phyloP scores from a whole-genome alignment of 768 basidiomycete species.

The Rhizopogon rudus region DNA sequence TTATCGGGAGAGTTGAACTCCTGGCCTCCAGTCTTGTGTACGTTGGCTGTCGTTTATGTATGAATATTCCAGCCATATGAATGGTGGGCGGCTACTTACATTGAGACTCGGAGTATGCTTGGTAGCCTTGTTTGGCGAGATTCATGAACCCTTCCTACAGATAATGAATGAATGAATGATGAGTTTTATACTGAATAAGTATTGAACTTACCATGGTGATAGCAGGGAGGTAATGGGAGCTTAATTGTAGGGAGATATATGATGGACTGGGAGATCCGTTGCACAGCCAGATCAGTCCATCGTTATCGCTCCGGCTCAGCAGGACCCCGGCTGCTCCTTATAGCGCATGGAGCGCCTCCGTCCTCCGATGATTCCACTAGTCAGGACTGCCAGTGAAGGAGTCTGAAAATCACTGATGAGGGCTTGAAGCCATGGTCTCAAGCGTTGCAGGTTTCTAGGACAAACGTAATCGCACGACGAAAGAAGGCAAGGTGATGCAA shows the following conservation, averaged over 20 bases:
- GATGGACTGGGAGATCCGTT: constrained; percentile 1
- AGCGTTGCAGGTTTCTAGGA: too few species aligned
- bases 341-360: too few species aligned
- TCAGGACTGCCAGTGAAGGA: too few species aligned
- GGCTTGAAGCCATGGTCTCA: too few species aligned
- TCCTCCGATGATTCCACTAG: too few species aligned
- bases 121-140: constrained; percentile 63
- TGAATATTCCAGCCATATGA: constrained; percentile 9
- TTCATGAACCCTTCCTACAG: constrained; percentile 61
- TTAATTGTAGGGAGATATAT: not conserved
- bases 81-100: not conserved
- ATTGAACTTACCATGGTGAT: constrained; percentile 18
- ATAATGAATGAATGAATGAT: not conserved
- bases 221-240: constrained; percentile 4
- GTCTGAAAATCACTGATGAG: too few species aligned
- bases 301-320: constrained; percentile 1
- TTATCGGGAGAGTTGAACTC: constrained; percentile 60
- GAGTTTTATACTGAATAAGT: not conserved
- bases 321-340: too few species aligned
- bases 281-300: not conserved
- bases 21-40: constrained; percentile 55
- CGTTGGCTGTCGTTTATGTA: constrained; percentile 29
- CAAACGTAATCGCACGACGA: too few species aligned
- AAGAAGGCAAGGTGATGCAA: too few species aligned
- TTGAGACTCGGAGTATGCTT: constrained; percentile 38